Conservation (phyloP, 2,329 filamentous ascomycete species). For the Zymoseptoria ardabiliae region DNA sequence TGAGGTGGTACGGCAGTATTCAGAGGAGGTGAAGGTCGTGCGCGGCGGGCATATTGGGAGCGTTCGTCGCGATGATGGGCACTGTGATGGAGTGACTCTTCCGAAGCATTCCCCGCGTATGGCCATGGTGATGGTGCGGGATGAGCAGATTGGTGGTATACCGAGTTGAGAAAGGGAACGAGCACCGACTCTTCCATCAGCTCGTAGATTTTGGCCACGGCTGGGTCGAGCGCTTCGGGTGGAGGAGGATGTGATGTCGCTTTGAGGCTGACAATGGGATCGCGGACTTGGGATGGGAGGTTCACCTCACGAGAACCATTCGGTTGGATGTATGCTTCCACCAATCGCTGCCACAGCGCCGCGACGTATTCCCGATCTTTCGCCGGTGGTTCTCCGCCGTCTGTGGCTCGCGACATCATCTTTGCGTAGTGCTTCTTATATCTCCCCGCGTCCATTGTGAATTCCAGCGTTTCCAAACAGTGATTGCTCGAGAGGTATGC, state of each 20-base stretch:
- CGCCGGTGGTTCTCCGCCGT: slow-evolving; percentile 42
- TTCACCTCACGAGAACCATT: slow-evolving; percentile 86
- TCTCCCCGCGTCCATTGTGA: slow-evolving; percentile 85
- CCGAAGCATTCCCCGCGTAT: slow-evolving; percentile 33
- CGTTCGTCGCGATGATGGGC: slow-evolving; percentile 37
- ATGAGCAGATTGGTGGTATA: slow-evolving; percentile 44
- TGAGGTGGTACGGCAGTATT: slow-evolving; percentile 23
- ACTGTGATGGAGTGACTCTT: slow-evolving; percentile 24
- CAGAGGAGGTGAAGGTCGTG: slow-evolving; percentile 28
- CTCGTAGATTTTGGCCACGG: slow-evolving; percentile 83
- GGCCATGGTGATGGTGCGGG: slow-evolving; percentile 35
- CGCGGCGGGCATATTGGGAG: slow-evolving; percentile 14
- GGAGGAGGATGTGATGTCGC: slow-evolving; percentile 56
- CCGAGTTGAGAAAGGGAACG: slow-evolving; percentile 77
- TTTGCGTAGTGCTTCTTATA: slow-evolving; percentile 64
- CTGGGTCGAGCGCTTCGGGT: slow-evolving; percentile 70
- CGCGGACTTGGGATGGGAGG: slow-evolving; percentile 75
- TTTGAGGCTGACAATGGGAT: slow-evolving; percentile 62
- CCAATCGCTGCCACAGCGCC: slow-evolving; percentile 76
- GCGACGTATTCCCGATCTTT: slow-evolving; percentile 62
- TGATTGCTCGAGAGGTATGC: slow-evolving; percentile 95
- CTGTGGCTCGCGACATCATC: slow-evolving; percentile 45
- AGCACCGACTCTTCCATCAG: slow-evolving; percentile 96
- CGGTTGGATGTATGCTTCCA: slow-evolving; percentile 83
- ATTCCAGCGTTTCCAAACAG: slow-evolving; percentile 92